Percentiles rank a stretch among this genome's conserved stretches.
These are phyloP conservation scores for Trichoderma asperelloides DNA, from an alignment of 495 filamentous ascomycete genomes.

Conservation along the genomic window DNA sequence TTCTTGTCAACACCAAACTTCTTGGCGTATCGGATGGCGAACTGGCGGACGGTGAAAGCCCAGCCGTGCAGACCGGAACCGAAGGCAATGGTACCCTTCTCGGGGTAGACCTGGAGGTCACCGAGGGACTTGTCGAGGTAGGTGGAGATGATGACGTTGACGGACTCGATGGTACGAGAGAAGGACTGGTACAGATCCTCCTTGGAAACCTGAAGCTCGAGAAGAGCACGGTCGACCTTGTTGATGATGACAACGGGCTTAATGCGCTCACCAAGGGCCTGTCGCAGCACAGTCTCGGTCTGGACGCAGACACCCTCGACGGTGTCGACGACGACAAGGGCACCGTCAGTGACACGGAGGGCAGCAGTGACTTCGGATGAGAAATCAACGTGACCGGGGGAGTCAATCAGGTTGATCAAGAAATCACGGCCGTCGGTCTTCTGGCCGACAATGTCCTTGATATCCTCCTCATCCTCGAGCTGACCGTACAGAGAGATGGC, in stretches of 20 bases:
- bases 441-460: constrained; percentile 87
- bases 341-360: constrained; percentile 99
- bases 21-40: constrained; percentile 94
- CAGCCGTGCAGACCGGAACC: constrained; percentile 99
- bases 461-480: constrained; percentile 70
- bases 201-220: constrained; percentile 96
- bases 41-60: constrained; percentile 99
- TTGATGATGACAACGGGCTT: constrained; percentile 99
- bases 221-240: constrained; percentile 99
- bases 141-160: constrained; percentile 98
- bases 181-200: constrained; percentile 99
- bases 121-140: constrained; percentile 96
- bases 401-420: constrained; percentile 99
- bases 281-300: constrained; percentile 98
- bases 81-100: constrained; percentile 95
- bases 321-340: constrained; percentile 98
- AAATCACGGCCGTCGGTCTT: constrained; percentile 84
- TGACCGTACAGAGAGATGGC: constrained; percentile 96
- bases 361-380: constrained; percentile 99
- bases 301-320: constrained; percentile 99
- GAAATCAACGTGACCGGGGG: constrained; percentile 99
- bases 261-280: constrained; percentile 99
- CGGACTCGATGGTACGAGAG: constrained; percentile 97
- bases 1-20: constrained; percentile 98
- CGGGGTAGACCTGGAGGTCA: constrained; percentile 96